Conservation (phyloP, 495 filamentous ascomycete genomes). For the Penicillium arizonense region DNA sequence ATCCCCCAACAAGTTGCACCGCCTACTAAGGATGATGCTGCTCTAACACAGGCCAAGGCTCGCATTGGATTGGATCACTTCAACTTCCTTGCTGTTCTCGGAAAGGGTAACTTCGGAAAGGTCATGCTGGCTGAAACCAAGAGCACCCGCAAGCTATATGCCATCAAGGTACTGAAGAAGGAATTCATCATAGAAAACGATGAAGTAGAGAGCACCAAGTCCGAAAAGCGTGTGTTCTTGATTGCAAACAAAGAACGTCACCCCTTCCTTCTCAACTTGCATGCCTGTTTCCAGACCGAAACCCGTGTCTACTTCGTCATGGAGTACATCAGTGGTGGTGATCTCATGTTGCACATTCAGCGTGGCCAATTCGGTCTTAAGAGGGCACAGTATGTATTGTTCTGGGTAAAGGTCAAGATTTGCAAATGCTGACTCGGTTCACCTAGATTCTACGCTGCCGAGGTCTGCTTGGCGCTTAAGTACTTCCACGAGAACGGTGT, state of each 20-base stretch:
- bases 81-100: constrained; percentile 98
- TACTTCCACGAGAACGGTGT: constrained; percentile 99
- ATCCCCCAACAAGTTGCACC: constrained; percentile 32
- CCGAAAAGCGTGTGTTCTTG: constrained; percentile 95
- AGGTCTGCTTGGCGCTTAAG: constrained; percentile 95
- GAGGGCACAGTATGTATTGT: constrained; percentile 78
- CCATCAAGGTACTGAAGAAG: constrained; percentile 99
- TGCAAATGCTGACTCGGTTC: constrained; percentile 1
- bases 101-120: constrained; percentile 99
- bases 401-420: neutral
- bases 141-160: constrained; percentile 84
- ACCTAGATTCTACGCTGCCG: constrained; percentile 91
- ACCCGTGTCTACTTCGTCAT: constrained; percentile 99
- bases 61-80: constrained; percentile 97
- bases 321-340: constrained; percentile 99
- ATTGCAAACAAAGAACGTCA: constrained; percentile 98
- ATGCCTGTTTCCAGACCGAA: constrained; percentile 99
- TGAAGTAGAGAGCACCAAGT: constrained; percentile 98
- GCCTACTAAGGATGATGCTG: constrained; percentile 47
- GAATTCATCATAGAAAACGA: constrained; percentile 99
- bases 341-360: constrained; percentile 99
- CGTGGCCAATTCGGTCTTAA: constrained; percentile 93
- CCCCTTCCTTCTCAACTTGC: constrained; percentile 91
- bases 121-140: constrained; percentile 99
- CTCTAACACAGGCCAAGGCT: constrained; percentile 63